phyloP scores from a whole-genome alignment of 345 rosid genomes.

The Psidium friedrichsthalianum region DNA sequence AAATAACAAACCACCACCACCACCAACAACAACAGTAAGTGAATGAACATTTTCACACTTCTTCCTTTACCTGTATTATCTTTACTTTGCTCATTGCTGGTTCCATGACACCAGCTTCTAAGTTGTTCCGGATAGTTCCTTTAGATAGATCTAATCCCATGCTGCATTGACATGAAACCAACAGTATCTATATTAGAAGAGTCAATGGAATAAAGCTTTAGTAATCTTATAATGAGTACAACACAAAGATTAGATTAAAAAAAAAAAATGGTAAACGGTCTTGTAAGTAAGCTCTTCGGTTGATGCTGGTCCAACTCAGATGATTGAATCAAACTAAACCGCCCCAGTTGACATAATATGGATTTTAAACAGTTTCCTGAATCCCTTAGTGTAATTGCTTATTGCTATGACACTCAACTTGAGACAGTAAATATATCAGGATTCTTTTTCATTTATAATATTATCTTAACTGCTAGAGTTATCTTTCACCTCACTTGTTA shows the following conservation, averaged over 20 bases:
- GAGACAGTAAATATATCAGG: background rate
- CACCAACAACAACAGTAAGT: background rate
- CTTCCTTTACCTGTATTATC: conserved; percentile 71
- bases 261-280: background rate
- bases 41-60: background rate
- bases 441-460: no score
- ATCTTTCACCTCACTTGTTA: background rate
- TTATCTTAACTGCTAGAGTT: background rate
- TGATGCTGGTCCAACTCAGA: background rate
- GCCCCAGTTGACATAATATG: background rate
- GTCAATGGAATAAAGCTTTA: background rate
- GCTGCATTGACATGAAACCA: conserved; percentile 25
- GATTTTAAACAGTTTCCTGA: background rate
- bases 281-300: background rate
- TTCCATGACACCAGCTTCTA: conserved; percentile 97
- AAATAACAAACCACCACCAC: background rate
- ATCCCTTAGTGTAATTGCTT: background rate
- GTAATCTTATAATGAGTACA: background rate
- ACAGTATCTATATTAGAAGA: background rate
- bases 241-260: no score
- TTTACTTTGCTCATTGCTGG: conserved; percentile 99
- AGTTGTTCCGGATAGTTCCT: conserved; percentile 76
- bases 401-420: background rate
- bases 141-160: conserved; percentile 90
- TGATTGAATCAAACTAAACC: background rate